Evolutionary conservation across 495 filamentous ascomycete genomes (phyloP), one percentile per base, ranked within the genome.

Genomic region (Penicillium bialowiezense): DNA sequence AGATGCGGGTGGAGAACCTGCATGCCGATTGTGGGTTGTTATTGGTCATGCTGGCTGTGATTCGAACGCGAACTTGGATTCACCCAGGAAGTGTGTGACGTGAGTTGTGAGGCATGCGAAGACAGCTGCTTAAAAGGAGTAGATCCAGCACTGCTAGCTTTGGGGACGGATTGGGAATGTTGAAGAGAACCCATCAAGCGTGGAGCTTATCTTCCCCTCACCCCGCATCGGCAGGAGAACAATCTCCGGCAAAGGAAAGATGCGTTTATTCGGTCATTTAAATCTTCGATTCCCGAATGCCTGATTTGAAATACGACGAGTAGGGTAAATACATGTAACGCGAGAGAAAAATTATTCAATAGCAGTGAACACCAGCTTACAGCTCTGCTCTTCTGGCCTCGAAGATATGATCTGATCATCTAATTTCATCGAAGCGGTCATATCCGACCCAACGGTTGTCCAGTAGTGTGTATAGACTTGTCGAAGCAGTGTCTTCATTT

Each of bases 361-460:
- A 82, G 59, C 48, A 12, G 42, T 49, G 51, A 72, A 73, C 0
- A 54, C 34, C n/a, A 84, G 49, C 48, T 76, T 62, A 53, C 82
- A 85, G 19, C 51, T 77, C 61, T 82, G 75, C 6, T 73, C 76
- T 50, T 64, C 60, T 3, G 82, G 82, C 19, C 82, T 70, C 2
- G 79, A 69, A 18, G 81, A 78, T 28, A 85, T 83, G 17, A 84
- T 72, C 61, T 83, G 80, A 56, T 85, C 80, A 37, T 80, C 68
- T 64, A 84, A 76, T 26, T 77, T 71, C 57, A 78, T 77, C 18
- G 60, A 65, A 12, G 58, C 70, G 18, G 43, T 61, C 81, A 83
- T 84, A 29, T 75, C 67, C 3, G 53, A 48, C 7, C 81, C 76
- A 5, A 81, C 73, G 0, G 66, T 55, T 2, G 83, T 84, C 12